Evolutionary conservation across 2,329 filamentous ascomycete species (phyloP).

Genomic region (Coleophoma eucalyptorum): DNA sequence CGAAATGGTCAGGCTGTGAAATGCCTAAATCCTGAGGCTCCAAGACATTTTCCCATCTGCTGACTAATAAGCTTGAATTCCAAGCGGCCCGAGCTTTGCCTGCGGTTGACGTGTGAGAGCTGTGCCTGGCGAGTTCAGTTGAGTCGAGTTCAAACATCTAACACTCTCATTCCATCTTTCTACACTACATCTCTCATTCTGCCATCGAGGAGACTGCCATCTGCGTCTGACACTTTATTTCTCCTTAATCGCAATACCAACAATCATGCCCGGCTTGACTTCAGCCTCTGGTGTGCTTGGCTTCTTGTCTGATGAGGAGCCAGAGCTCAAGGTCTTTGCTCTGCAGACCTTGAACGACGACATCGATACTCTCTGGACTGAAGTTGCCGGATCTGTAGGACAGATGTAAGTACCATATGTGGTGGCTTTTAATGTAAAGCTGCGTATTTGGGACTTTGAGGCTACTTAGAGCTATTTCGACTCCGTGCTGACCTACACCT

Average conservation of each 20-base stretch:
- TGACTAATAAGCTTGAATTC: too few species aligned
- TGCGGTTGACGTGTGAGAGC: neutral
- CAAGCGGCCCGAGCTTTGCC: too few species aligned
- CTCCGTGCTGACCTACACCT: conserved; percentile 13
- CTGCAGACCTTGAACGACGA: conserved; percentile 93
- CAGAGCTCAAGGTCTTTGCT: conserved; percentile 91
- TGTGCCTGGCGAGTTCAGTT: neutral
- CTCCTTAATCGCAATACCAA: neutral
- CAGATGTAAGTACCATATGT: conserved; percentile 69
- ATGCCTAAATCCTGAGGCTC: too few species aligned
- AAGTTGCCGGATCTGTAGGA: conserved; percentile 87
- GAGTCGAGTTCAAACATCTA: neutral
- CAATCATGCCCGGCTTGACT: conserved; percentile 81
- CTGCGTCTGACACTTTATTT: neutral
- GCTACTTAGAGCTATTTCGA: conserved; percentile 1
- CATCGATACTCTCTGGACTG: conserved; percentile 96
- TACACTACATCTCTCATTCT: neutral
- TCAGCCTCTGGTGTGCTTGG: conserved; percentile 93
- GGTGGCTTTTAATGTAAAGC: too few species aligned
- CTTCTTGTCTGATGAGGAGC: conserved; percentile 92
- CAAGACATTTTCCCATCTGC: too few species aligned
- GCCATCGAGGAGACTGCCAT: neutral
- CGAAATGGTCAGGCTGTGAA: too few species aligned
- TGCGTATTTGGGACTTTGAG: neutral
- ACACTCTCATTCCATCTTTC: neutral